phyloP scores from a whole-genome alignment of 371 early-diverging fungal genomes.

The Cokeromyces recurvatus region DNA sequence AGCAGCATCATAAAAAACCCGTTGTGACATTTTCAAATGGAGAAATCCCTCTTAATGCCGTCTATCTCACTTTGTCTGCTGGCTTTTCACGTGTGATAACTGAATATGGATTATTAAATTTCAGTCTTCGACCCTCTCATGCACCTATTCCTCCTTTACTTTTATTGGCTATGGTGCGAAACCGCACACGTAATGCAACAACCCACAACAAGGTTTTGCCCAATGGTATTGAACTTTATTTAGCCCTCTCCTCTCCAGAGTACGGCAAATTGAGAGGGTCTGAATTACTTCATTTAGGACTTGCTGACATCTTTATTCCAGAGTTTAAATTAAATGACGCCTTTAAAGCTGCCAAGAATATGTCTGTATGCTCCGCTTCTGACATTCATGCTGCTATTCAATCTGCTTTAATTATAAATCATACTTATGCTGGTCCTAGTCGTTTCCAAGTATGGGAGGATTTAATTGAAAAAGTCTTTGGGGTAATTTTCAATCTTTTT shows the following conservation, averaged over 20 bases:
- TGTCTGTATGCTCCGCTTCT: slow-evolving; percentile 45
- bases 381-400: slow-evolving; percentile 41
- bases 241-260: slow-evolving; percentile 45
- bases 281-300: slow-evolving; percentile 43
- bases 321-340: slow-evolving; percentile 42
- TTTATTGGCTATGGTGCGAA: slow-evolving; percentile 19
- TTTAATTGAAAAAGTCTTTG: slow-evolving; percentile 46
- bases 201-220: slow-evolving; percentile 19
- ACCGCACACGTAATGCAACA: slow-evolving; percentile 7
- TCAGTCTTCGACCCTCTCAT: slow-evolving; percentile 20
- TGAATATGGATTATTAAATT: slow-evolving; percentile 37
- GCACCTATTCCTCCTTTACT: slow-evolving; percentile 39
- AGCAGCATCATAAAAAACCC: slow-evolving; percentile 13
- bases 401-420: slow-evolving; percentile 35
- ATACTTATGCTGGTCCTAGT: slow-evolving; percentile 55
- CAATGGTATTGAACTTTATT: slow-evolving; percentile 37
- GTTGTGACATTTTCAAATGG: slow-evolving; percentile 41
- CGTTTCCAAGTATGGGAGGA: slow-evolving; percentile 51
- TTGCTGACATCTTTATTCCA: slow-evolving; percentile 53
- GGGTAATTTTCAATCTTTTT: no score
- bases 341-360: slow-evolving; percentile 19
- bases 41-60: slow-evolving; percentile 34
- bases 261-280: slow-evolving; percentile 45
- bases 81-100: slow-evolving; percentile 42
- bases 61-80: slow-evolving; percentile 31